Base-by-base conservation (phyloP, 139 green algal genomes). In the Picochlorum sp. region DNA sequence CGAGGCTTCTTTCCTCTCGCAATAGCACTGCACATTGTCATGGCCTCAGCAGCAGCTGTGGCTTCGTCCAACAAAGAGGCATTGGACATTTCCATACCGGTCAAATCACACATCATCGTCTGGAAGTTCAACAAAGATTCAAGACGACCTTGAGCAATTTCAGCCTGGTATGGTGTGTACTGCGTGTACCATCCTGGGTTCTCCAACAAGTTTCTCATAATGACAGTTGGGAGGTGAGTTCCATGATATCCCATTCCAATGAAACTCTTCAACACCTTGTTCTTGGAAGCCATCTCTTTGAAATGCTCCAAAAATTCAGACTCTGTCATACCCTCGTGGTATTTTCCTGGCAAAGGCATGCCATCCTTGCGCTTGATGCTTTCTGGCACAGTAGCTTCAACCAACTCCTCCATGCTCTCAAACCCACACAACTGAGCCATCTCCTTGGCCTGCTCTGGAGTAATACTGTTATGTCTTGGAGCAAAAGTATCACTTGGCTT, bases 161-260 rank as follows among this genome's bases (percentile, higher is more conserved):
- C 90, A 26, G 90, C 85, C 82, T 98, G 94, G 85, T 99, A 99
- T 34, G 94, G 94, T 13, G 94, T 99, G 86, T 99, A 99, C 83
- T 99, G 94, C 1, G 94, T 99, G 90, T 99, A 99, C 94, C 94
- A 99, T 14, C 94, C 94, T 8, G 94, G 94, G 81, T 98, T 99
- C 80, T 99, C 94, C 72, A 99, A 86, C 59, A 99, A 72, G 77
- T 98, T 98, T 61, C 94, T 82, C 68, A 93, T 83, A 74, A 99
- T 98, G 49, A 98, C 94, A 11, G 86, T 71, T 6, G 94, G 94
- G 24, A 92, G 55, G 71, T 92, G 78, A 2, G 90, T 97, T 73
- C 79, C 80, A 77, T 99, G 93, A 84, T 99, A 99, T 45, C 94
- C 94, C 89, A 96, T 96, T 67, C 94, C 94, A 14, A 98, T 81